phyloP scores from a whole-genome alignment of 2,329 filamentous ascomycete species.

The Colletotrichum musae region DNA sequence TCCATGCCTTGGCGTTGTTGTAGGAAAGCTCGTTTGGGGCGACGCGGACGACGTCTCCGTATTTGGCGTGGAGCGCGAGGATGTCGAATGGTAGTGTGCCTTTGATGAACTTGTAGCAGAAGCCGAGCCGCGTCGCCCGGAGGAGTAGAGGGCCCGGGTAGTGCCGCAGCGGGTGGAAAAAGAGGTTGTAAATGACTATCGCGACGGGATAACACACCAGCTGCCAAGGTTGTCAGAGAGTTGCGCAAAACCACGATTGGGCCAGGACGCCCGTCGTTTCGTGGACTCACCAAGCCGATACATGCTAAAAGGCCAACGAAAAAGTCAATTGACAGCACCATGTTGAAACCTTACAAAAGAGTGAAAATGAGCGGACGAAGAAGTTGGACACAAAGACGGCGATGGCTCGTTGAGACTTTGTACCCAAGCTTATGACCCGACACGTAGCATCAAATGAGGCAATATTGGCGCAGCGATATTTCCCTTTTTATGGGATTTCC shows the following conservation, averaged over 20 bases:
- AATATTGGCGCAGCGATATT: background rate
- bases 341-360: background rate
- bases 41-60: conserved; percentile 43
- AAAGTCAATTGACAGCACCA: background rate
- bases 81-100: conserved; percentile 2
- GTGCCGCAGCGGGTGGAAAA: conserved; percentile 11
- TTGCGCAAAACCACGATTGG: background rate
- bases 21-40: conserved; percentile 43
- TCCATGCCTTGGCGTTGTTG: conserved; percentile 31
- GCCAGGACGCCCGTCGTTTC: background rate
- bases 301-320: background rate
- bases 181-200: conserved; percentile 12
- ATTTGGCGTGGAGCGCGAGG: conserved; percentile 33
- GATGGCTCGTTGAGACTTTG: too few species aligned
- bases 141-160: conserved; percentile 1
- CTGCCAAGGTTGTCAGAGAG: background rate
- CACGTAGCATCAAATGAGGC: too few species aligned
- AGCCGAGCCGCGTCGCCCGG: background rate
- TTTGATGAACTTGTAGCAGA: background rate
- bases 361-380: background rate
- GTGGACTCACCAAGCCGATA: background rate
- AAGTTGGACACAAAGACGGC: too few species aligned
- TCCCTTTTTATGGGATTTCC: background rate
- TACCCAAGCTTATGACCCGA: too few species aligned
- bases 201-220: background rate